Base-by-base conservation (phyloP, 2,329 filamentous ascomycete genomes). In the Cladorrhinum sp. region DNA sequence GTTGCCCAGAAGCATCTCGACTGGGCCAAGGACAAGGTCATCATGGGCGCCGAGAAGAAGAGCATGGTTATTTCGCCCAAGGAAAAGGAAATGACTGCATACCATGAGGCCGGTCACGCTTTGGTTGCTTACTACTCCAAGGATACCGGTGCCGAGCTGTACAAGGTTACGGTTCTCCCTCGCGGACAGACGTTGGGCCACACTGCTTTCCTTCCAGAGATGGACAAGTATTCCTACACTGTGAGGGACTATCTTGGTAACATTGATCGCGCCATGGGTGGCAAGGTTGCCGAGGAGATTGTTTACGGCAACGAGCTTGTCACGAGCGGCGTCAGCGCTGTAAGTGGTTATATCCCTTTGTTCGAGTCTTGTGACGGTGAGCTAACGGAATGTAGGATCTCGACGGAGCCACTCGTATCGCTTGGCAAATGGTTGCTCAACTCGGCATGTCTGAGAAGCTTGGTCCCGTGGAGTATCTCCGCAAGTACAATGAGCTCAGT, bases 11-110 rank as follows among this genome's bases (percentile, higher is more conserved):
- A 83, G 33, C 92, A 98, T 71, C 88, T 98, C 65, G 93, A 97
- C 68, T 99, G 94, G 93, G 95, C 95, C 60, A 98, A 96, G 77
- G 95, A 99, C 79, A 95, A 95, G 77, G 91, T 99, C 58, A 89
- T 96, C 74, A 96, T 99, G 92, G 95, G 95, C 39, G 91, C 94
- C 2, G 95, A 99, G 78, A 87, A 89, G 72, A 90, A 88, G 73
- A 96, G 89, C 67, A 92, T 94, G 77, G 85, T 97, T 59, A 94
- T 99, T 59, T 90, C 89, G 49, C 86, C 94, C 65, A 92, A 96
- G 77, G 95, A 99, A 77, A 98, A 98, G 85, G 90, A 86, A 73
- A 96, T 92, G 14, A 95, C 98, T 49, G 95, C 95, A 4, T 99
- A 99, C 76, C 95, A 99, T 77, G 95, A 99, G 77, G 96, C 94